Evolutionary conservation across 176 grass and related monocot species (phyloP).

Genomic region (Eragrostis curvula): DNA sequence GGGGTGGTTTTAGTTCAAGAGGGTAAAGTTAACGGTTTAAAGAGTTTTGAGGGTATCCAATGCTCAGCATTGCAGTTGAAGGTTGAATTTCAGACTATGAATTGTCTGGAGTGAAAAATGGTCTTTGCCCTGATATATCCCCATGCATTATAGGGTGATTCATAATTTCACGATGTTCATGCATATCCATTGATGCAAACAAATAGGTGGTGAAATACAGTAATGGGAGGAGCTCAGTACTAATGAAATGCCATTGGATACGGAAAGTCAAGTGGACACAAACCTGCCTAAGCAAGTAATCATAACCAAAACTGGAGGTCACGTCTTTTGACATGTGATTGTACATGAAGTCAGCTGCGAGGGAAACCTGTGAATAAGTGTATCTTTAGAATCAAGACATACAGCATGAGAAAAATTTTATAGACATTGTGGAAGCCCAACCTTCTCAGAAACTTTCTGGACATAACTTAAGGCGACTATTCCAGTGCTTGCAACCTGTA

Average conservation of each 20-base stretch:
- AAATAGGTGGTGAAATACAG: slow-evolving; percentile 15
- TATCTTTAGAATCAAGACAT: slow-evolving; percentile 23
- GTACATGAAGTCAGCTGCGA: slow-evolving; percentile 98
- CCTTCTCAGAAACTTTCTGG: slow-evolving; percentile 98
- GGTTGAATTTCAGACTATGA: no score
- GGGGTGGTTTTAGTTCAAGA: no score
- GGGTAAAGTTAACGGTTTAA: no score
- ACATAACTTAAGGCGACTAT: slow-evolving; percentile 97
- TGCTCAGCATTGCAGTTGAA: no score
- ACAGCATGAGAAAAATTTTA: neutral
- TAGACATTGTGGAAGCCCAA: slow-evolving; percentile 40
- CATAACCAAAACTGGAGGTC: slow-evolving; percentile 93
- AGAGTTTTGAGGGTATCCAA: no score
- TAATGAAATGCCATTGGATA: slow-evolving; percentile 20
- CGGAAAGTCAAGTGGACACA: slow-evolving; percentile 10
- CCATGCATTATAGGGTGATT: no score
- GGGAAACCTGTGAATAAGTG: slow-evolving; percentile 74
- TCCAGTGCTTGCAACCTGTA: slow-evolving; percentile 92
- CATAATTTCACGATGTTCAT: neutral
- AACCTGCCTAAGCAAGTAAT: slow-evolving; percentile 98
- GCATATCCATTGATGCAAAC: slow-evolving; percentile 12
- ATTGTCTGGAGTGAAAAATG: no score
- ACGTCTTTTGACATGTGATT: slow-evolving; percentile 95
- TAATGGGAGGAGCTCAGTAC: slow-evolving; percentile 14
- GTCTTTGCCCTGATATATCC: no score